Base-by-base conservation (phyloP, 768 basidiomycete genomes). In the Scleroderma bovista region DNA sequence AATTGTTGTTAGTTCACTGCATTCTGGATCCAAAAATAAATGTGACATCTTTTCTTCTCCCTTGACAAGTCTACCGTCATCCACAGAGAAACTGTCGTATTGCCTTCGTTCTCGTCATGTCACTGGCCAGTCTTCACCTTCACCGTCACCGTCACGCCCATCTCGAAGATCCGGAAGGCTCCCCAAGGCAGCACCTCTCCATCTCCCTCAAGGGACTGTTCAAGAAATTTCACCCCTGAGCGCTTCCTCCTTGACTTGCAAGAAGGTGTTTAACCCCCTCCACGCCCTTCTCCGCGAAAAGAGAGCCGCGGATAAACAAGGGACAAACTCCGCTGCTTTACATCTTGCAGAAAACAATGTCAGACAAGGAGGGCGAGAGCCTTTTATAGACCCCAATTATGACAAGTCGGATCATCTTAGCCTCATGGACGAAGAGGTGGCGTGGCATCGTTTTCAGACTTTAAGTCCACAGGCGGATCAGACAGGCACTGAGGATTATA, bases 251-350 rank as follows among this genome's bases (percentile, higher is more conserved):
- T 23, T 43, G 9, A 38, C 50, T 15, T 52, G 47, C 38, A 68
- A 66, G 56, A 62, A 53, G 34, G 38, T 51, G 11, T n/a, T n/a
- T 29, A 77, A 81, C 53, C 83, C 84, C 10, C 69, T 86, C 19
- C 74, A 72, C 44, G 73, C 68, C 2, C 72, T 84, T 26, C 60
- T 84, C 34, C 77, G 72, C 53, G 81, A 83, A 62, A 83, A 80
- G 58, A 52, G 55, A 16, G 38, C 58, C 22, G 57, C 58, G 39
- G 55, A 68, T 6, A 62, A 55, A 37, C 68, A 55, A 19, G 66
- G 68, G 13, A 68, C 71, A 23, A 74, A 73, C 38, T 63, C 42
- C 13, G 65, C 72, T 8, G 77, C 73, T 8, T 58, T 79, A 47
- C 68, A 62, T 52, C 73, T 61, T 13, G 81, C 80, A 13, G 79